Base-by-base conservation (phyloP, 768 basidiomycete genomes). In the Lactarius akahatsu region DNA sequence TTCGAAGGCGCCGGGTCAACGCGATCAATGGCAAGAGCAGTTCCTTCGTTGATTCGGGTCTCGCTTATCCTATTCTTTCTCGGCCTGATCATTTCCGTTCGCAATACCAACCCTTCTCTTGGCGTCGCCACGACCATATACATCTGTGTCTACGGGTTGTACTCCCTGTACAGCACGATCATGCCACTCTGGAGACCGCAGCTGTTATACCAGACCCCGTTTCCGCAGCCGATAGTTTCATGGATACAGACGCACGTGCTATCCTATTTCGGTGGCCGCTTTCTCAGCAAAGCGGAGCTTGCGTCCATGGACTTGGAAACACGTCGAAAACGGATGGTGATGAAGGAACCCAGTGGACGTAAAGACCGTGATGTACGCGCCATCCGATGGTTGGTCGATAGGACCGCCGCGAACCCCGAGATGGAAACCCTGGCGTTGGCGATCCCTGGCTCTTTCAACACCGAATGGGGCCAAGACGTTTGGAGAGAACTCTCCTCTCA, bases 11-110 rank as follows among this genome's bases (percentile, higher is more conserved):
- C 38, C 54, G 3, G 56, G 4, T 9, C n/a, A 4, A 23, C 60
- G 3, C 59, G 11, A 15, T 1, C 4, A 0, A 4, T 60, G 16
- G 64, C 59, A 3, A n/a, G 43, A 11, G 6, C 5, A 3, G 41
- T 60, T 0, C 52, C 52, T 15, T 16, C 4, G 13, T 36, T 61
- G 20, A 13, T 65, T 10, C 59, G 45, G 13, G 0, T 50, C 38
- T 65, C 64, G 23, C 54, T 61, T 13, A 1, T 61, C 13, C 32
- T 65, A n/a, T 61, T 65, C 20, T 57, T 65, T 15, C 3, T n/a
- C 20, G 64, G 64, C 3, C 59, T 65, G 3, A 2, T 15, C 18
- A 41, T 45, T 23, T 5, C 41, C 8, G 11, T 60, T 9, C 15
- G 20, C 15, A 23, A 34, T 4, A 52, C 41, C 58, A 32, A 65